Percentiles rank a stretch among this genome's conserved stretches.
These are phyloP conservation scores for Ephemerocybe angulata DNA, from an alignment of 768 basidiomycete species.

Conservation along the genomic window DNA sequence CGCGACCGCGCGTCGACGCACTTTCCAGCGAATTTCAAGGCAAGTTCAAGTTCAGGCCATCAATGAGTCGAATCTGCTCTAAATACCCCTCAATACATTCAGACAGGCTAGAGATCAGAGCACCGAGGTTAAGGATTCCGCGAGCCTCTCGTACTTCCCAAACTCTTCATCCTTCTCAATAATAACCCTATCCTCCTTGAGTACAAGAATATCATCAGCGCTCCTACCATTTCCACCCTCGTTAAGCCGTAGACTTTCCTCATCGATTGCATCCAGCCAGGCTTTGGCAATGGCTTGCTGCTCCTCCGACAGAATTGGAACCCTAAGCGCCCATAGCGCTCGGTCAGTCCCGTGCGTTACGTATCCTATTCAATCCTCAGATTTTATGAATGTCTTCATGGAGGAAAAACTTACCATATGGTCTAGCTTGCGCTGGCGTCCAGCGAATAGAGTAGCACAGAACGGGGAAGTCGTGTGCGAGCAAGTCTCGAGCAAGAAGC, in stretches of 20 bases:
- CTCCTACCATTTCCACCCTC: constrained; percentile 7
- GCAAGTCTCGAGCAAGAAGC: constrained; percentile 58
- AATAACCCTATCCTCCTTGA: constrained; percentile 50
- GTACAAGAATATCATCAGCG: constrained; percentile 34
- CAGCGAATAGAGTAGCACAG: constrained; percentile 67
- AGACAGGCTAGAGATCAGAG: no score
- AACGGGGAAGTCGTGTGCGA: constrained; percentile 54
- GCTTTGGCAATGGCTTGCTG: constrained; percentile 47
- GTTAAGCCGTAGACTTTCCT: constrained; percentile 30
- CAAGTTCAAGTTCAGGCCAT: no score
- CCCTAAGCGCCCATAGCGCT: constrained; percentile 55
- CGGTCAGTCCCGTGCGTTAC: constrained; percentile 72
- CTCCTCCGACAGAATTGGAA: constrained; percentile 41
- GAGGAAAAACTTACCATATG: constrained; percentile 40
- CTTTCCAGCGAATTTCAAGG: no score
- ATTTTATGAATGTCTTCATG: background rate
- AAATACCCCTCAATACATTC: no score
- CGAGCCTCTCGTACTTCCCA: constrained; percentile 43
- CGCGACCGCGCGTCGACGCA: no score
- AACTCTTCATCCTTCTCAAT: constrained; percentile 52
- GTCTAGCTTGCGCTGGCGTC: constrained; percentile 58
- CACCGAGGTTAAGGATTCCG: constrained; percentile 13
- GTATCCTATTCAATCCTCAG: constrained; percentile 39
- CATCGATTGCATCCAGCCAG: constrained; percentile 53
- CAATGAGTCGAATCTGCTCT: no score